Percentiles rank a stretch among this genome's conserved stretches.
These are phyloP conservation scores for Cercis canadensis DNA, from an alignment of 306 rosid genomes.

Conservation along the genomic window DNA sequence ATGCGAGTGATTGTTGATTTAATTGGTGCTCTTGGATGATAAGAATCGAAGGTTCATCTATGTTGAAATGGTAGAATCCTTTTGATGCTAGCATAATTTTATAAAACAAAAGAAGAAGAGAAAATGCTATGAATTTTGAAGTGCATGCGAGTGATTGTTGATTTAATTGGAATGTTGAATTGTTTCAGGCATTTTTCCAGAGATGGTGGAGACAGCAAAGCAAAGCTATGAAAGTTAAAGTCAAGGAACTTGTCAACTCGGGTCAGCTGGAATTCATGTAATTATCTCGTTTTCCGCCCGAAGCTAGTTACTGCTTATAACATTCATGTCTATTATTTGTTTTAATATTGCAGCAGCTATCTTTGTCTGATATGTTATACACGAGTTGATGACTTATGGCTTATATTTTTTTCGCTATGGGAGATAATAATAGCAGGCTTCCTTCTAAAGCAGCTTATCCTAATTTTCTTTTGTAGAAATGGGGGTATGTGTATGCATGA, in stretches of 20 bases:
- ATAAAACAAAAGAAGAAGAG: background rate
- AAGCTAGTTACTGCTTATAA: conserved; percentile 12
- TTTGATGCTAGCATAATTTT: background rate
- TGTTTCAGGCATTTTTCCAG: conserved; percentile 73
- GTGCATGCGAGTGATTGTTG: background rate
- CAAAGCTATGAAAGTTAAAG: conserved; percentile 59
- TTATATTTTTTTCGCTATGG: background rate
- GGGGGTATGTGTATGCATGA: conserved; percentile 94
- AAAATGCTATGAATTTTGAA: background rate
- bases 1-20: conserved; percentile 5
- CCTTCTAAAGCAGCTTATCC: too few species aligned
- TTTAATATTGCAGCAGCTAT: conserved; percentile 8
- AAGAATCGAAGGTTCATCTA: conserved; percentile 77
- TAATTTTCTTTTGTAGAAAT: conserved; percentile 54
- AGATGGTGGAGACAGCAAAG: conserved; percentile 95
- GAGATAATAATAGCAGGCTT: too few species aligned
- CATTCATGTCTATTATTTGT: conserved; percentile 6
- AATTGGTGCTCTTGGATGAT: conserved; percentile 60
- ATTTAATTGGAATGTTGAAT: conserved; percentile 21
- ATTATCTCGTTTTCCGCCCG: conserved; percentile 9
- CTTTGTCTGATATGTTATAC: background rate
- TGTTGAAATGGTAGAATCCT: conserved; percentile 62
- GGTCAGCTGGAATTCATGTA: conserved; percentile 94
- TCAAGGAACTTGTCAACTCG: conserved; percentile 72
- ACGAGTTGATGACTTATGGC: conserved; percentile 27